Base-by-base conservation (phyloP, 192 early-diverging fungal species). In the Backusella parvicylindrica region DNA sequence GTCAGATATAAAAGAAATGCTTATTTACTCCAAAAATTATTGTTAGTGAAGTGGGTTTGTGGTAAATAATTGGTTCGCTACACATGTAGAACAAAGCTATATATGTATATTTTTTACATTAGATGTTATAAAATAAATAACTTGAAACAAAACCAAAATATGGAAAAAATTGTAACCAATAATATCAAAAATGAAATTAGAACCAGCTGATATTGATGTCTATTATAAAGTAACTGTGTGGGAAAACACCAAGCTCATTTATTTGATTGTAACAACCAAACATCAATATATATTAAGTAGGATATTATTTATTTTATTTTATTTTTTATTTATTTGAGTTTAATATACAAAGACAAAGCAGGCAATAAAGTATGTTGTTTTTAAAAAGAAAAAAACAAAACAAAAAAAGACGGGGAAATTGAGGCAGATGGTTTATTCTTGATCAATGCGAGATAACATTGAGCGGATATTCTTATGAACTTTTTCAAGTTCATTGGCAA, bases 371-470 rank as follows among this genome's bases (percentile, higher is more conserved):
- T n/a, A n/a, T n/a, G n/a, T n/a, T 11, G 43, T 47, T 47, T 21
- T 47, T 47, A 60, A 28, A 60, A 28, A 26, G 28, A 11, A 60
- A 60, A 32, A 66, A 53, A 53, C 0, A 53, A 53, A 68, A 6
- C 7, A 68, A 18, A 1, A 68, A n/a, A 4, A 16, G 66, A 0
- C 18, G 15, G 37, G 37, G 4, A 38, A 9, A 38, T 38, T 38
- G 3, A 9, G 37, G 0, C 11, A 38, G 4, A 0, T 38, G 9
- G 23, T 4, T 26, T 15, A 60, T 28, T 60, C 53, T 28, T 60
- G 23, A 26, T 66, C 74, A 26, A 70, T 70, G 18, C 75, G 75
- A 23, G 41, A 37, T 16, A 70, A 68, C 75, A 76, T 69, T 23
- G 41, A 28, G 32, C 50, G 67, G 35, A 76, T 26, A 68, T 32